phyloP scores from a whole-genome alignment of 2,329 filamentous ascomycete species.

The Aspergillus neoniger region DNA sequence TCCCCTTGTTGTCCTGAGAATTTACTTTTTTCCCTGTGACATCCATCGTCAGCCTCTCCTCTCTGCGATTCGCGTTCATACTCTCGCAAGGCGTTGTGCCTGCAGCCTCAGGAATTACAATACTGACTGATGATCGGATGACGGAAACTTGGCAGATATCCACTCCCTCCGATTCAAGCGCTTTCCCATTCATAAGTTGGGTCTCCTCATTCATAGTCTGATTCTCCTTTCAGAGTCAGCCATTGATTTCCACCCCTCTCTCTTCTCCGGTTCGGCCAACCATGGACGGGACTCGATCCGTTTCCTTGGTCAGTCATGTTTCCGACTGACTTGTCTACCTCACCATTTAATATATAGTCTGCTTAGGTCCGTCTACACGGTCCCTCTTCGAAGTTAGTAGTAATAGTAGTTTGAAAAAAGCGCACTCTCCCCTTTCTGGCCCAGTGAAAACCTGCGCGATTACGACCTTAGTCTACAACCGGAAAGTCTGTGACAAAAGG shows the following conservation, averaged over 20 bases:
- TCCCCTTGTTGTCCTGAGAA: too few relatives aligned
- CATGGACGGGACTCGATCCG: neutral
- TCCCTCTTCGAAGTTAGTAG: neutral
- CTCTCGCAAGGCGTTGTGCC: neutral
- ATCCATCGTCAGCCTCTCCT: neutral
- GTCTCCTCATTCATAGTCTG: too few relatives aligned
- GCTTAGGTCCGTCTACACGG: neutral
- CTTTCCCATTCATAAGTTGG: neutral
- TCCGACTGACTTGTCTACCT: neutral
- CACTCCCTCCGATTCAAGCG: neutral
- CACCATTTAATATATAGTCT: neutral
- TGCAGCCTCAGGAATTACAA: neutral
- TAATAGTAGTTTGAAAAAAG: neutral
- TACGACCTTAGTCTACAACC: neutral
- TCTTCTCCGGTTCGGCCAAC: neutral
- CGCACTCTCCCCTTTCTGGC: neutral
- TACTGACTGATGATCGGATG: slow-evolving; percentile 3
- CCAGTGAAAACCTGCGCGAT: neutral
- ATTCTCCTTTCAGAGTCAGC: neutral
- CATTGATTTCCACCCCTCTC: neutral
- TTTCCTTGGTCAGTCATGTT: neutral
- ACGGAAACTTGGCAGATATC: neutral
- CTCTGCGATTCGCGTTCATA: neutral
- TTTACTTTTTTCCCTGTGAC: neutral
- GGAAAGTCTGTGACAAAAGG: neutral